Conservation (phyloP, 202 grass and related monocot genomes). For the Hordeum pubiflorum region DNA sequence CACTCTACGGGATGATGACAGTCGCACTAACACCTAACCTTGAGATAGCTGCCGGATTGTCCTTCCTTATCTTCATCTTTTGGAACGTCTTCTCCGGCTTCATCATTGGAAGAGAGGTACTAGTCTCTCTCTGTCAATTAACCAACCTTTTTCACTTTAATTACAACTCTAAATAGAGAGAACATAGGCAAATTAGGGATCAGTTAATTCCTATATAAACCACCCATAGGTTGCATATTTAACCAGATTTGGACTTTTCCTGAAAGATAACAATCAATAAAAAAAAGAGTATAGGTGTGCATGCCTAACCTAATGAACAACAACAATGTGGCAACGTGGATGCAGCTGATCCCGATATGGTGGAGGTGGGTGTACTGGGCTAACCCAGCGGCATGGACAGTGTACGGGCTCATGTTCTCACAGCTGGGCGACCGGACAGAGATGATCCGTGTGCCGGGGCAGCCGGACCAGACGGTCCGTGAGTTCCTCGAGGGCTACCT, state of each 20-base stretch:
- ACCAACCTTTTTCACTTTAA: not conserved
- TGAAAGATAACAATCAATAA: not conserved
- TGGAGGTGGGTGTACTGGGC: slow-evolving; percentile 97
- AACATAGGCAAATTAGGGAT: not conserved
- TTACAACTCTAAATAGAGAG: not conserved
- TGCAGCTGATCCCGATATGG: slow-evolving; percentile 96
- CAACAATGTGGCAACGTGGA: not conserved
- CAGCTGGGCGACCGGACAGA: slow-evolving; percentile 63
- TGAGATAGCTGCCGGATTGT: slow-evolving; percentile 80
- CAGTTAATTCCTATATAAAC: not conserved
- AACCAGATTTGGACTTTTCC: not conserved
- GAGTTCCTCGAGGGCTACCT: slow-evolving; percentile 70
- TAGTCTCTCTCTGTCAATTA: not conserved
- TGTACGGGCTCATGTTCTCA: slow-evolving; percentile 87
- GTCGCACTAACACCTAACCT: slow-evolving; percentile 76
- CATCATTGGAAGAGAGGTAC: slow-evolving; percentile 77
- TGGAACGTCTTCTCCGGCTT: slow-evolving; percentile 93
- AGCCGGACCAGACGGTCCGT: slow-evolving; percentile 33
- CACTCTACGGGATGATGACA: slow-evolving; percentile 83
- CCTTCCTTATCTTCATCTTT: slow-evolving; percentile 78
- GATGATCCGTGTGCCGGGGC: slow-evolving; percentile 37
- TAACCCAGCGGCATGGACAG: slow-evolving; percentile 77
- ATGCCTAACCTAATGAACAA: slow-evolving; percentile 1
- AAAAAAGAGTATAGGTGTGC: not conserved
- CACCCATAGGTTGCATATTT: not conserved